Evolutionary conservation across 169 alveolate genomes (phyloP), one percentile per base, ranked within the genome.

Genomic region (Cystoisospora suis): DNA sequence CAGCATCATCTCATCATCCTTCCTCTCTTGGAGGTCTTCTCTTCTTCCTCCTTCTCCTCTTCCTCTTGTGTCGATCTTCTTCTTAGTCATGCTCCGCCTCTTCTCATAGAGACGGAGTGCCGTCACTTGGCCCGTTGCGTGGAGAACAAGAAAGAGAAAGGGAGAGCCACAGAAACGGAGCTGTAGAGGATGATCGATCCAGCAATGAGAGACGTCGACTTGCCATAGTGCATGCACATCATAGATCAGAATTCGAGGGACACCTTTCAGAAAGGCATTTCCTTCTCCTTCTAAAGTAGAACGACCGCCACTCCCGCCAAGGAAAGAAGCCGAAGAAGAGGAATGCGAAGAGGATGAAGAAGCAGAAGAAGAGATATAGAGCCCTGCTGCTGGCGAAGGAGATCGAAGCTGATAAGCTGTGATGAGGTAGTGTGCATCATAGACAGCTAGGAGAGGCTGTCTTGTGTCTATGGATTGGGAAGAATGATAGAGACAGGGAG

Each of bases 391-490:
- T 38, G 89, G 46, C 5, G 89, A 12, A 23, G 44, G 45, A 1
- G 77, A 23, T 79, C 61, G 92, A 58, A 79, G 61, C 85, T 88
- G 92, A 61, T 79, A 79, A 4, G 88, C 58, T 7, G 92, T 88
- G 36, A 75, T 59, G 34, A 79, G 23, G 9, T 75, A 79, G 86
- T 79, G 59, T 1, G 88, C 92, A 45, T 75, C 88, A 36, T 59
- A 79, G 53, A 79, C 65, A 27, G 92, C 92, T 42, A 79, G 77
- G 45, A 79, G 72, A n/a, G 92, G 83, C 56, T 53, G 46, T 9
- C 49, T n/a, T n/a, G n/a, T n/a, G n/a, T n/a, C n/a, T n/a, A n/a
- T n/a, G n/a, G n/a, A n/a, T n/a, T n/a, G n/a, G n/a, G n/a, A n/a
- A n/a, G n/a, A n/a, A n/a, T n/a, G n/a, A n/a, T n/a, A n/a, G n/a